Evolutionary conservation across 345 rosid species (phyloP).

Genomic region (Arabis hirsuta): DNA sequence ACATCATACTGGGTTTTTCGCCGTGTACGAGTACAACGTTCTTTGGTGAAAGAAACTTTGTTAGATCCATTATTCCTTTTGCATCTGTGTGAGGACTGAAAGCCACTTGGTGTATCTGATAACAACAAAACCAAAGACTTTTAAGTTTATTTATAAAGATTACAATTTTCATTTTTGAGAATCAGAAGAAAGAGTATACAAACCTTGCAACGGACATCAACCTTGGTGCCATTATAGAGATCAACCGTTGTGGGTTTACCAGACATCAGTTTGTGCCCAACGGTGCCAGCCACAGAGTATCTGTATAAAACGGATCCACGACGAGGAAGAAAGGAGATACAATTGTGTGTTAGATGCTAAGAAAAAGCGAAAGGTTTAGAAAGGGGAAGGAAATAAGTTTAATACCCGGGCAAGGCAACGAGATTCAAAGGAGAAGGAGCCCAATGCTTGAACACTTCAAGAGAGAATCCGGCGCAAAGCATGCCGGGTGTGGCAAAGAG

Average conservation of each 20-base stretch:
- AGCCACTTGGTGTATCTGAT: slow-evolving; percentile 87
- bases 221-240: slow-evolving; percentile 79
- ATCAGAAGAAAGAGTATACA: slow-evolving; percentile 21
- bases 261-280: slow-evolving; percentile 87
- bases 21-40: slow-evolving; percentile 89
- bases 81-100: slow-evolving; percentile 96
- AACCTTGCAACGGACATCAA: slow-evolving; percentile 96
- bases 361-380: neutral
- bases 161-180: neutral
- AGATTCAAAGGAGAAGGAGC: slow-evolving; percentile 89
- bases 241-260: slow-evolving; percentile 83
- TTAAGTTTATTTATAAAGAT: neutral
- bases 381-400: slow-evolving; percentile 4
- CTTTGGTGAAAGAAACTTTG: slow-evolving; percentile 80
- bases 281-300: slow-evolving; percentile 93
- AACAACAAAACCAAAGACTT: slow-evolving; percentile 6
- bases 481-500: slow-evolving; percentile 99
- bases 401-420: slow-evolving; percentile 90
- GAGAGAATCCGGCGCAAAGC: slow-evolving; percentile 94
- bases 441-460: slow-evolving; percentile 94
- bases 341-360: neutral
- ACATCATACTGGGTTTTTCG: slow-evolving; percentile 86
- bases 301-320: slow-evolving; percentile 40
- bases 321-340: slow-evolving; percentile 8
- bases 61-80: slow-evolving; percentile 96